phyloP scores from a whole-genome alignment of 805 yeast genomes.

The Lipomyces yamadae region DNA sequence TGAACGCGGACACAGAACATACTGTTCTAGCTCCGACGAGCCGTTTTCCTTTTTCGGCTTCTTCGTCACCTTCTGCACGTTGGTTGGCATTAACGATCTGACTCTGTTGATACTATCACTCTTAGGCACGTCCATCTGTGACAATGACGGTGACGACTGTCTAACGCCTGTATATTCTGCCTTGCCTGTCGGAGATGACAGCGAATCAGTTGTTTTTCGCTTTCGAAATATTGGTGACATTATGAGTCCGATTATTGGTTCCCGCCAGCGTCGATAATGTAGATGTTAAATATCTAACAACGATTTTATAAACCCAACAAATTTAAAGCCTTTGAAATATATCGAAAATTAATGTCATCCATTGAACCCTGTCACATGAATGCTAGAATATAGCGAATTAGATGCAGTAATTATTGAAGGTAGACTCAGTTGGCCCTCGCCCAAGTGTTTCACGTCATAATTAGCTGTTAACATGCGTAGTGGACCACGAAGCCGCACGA shows the following conservation, averaged over 20 bases:
- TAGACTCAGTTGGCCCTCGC: background rate
- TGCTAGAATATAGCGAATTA: background rate
- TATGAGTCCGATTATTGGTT: background rate
- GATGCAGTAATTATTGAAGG: background rate
- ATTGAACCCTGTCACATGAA: background rate
- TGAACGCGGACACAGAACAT: background rate
- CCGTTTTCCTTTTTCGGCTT: slow-evolving; percentile 6
- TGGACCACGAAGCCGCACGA: no score
- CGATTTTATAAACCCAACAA: background rate
- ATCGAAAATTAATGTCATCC: background rate
- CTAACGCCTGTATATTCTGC: background rate
- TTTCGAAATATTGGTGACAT: slow-evolving; percentile 24
- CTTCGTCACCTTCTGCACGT: slow-evolving; percentile 9
- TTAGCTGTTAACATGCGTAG: no score
- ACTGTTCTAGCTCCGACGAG: background rate
- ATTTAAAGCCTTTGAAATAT: background rate
- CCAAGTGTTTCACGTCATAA: background rate
- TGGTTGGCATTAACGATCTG: background rate
- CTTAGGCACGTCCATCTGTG: background rate
- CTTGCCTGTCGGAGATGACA: slow-evolving; percentile 1
- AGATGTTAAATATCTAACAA: background rate
- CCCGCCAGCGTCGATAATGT: background rate
- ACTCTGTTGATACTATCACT: background rate
- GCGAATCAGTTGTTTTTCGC: slow-evolving; percentile 8
- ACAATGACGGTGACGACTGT: background rate